A percentile compares a stretch with the other conserved stretches of the same genome.
Conservation (phyloP, 2,329 filamentous ascomycete genomes). For the Allantophomopsis cytisporea region DNA sequence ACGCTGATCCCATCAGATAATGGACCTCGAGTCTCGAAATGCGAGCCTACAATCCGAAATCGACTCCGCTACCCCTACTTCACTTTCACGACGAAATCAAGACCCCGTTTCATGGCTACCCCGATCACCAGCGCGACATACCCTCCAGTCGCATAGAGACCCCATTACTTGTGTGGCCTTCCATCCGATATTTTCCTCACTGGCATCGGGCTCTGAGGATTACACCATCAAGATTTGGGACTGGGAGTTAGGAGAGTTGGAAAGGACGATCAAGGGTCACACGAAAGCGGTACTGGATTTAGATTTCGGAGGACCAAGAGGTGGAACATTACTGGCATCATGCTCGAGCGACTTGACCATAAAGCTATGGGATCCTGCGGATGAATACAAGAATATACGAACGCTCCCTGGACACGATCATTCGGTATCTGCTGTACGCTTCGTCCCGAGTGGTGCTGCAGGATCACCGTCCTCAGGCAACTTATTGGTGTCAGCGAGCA, state of each 20-base stretch:
- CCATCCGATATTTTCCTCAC: conserved; percentile 79
- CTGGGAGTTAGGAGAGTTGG: conserved; percentile 85
- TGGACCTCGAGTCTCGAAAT: conserved; percentile 77
- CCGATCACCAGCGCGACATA: conserved; percentile 67
- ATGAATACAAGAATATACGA: conserved; percentile 91
- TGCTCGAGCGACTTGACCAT: conserved; percentile 77
- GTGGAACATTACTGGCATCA: conserved; percentile 58
- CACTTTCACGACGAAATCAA: conserved; percentile 66
- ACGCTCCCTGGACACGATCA: conserved; percentile 88
- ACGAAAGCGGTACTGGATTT: conserved; percentile 80
- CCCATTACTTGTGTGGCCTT: conserved; percentile 83
- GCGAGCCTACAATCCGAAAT: conserved; percentile 66
- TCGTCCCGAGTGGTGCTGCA: conserved; percentile 71
- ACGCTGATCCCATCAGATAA: conserved; percentile 45
- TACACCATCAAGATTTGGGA: conserved; percentile 96
- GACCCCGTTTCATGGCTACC: conserved; percentile 82
- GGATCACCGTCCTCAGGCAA: conserved; percentile 72
- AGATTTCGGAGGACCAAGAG: conserved; percentile 77
- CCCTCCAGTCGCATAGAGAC: conserved; percentile 67
- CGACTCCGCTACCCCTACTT: conserved; percentile 64
- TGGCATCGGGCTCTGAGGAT: conserved; percentile 86
- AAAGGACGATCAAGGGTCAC: conserved; percentile 83
- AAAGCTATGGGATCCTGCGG: conserved; percentile 84
- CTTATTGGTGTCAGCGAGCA: conserved; percentile 71
- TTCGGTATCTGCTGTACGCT: conserved; percentile 77